Evolutionary conservation across 2,329 filamentous ascomycete genomes (phyloP).

Genomic region (Venturiaceae sp.): DNA sequence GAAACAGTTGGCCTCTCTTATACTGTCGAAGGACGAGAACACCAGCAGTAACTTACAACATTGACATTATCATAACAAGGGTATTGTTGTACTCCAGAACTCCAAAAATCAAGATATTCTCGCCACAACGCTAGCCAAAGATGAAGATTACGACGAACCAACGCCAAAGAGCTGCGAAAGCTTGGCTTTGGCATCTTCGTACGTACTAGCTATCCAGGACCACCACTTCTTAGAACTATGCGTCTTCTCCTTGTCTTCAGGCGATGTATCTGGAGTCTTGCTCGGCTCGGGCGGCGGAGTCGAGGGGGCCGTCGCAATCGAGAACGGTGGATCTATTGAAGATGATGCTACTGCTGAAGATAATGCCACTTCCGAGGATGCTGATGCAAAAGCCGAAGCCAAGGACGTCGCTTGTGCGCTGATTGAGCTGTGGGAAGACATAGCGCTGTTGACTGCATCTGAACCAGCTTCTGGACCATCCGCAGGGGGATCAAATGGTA

Average conservation of each 20-base stretch:
- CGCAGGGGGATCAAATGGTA: conserved; percentile 43
- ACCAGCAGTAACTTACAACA: not conserved
- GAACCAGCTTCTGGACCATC: not conserved
- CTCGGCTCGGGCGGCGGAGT: not conserved
- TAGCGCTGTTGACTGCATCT: not conserved
- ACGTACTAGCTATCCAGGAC: conserved; percentile 3
- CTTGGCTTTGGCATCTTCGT: conserved; percentile 3
- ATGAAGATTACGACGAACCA: not conserved
- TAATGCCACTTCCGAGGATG: not conserved
- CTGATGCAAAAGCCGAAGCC: not conserved
- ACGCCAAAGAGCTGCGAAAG: not conserved
- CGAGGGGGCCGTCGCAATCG: not conserved
- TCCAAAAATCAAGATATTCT: not conserved
- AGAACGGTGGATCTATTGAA: not conserved
- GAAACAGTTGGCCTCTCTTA: not conserved
- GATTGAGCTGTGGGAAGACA: not conserved
- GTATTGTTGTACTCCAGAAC: not conserved
- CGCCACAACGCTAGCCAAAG: not conserved
- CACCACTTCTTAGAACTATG: conserved; percentile 4
- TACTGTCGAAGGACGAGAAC: not conserved
- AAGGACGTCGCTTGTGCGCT: not conserved
- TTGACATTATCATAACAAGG: not conserved
- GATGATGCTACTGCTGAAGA: not conserved
- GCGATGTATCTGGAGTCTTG: not conserved
- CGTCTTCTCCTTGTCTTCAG: not conserved